Base-by-base conservation (phyloP, 768 basidiomycete species). In the Lyophyllum semitale region DNA sequence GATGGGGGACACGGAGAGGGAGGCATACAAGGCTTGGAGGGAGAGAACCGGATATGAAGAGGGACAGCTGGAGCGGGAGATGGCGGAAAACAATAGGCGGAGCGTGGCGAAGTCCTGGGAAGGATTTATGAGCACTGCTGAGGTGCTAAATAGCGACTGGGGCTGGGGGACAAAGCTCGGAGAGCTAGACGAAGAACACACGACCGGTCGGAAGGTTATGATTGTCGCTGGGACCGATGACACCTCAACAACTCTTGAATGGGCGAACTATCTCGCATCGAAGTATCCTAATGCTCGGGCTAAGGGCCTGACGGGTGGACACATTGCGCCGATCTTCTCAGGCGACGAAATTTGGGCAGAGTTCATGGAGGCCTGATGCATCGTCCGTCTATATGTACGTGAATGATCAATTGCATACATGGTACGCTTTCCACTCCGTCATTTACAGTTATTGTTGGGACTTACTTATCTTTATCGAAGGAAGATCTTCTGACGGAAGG, bases 41-140 rank as follows among this genome's bases (percentile, higher is more conserved):
- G 69, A 63, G 48, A 63, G 51, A 38, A 61, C 63, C 11, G 78
- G 73, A 0, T 59, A 72, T 15, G 65, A 63, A 13, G 78, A 78
- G 53, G 78, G 73, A 0, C 73, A 76, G 35, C 64, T 72, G 51
- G 71, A 72, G 56, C 62, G 67, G 44, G 55, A 63, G 54, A 67
- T 77, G 66, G 77, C 77, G 8, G 55, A 61, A 53, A 74, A 70
- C 51, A 60, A 68, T 37, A 63, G 72, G 47, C 71, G 71, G 55
- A 82, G 79, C 59, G 73, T 77, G 7, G 69, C 67, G 35, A 73
- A 59, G 33, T 69, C 72, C 26, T 79, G 78, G 79, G 76, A 71
- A 51, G 81, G 81, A 2, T 76, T 81, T 52, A 62, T 71, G 54
- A 72, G 71, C 22, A 53, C 64, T 25, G 25, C 70, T 3, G 46